Conservation (phyloP, 345 rosid genomes). For the Fremontodendron californicum region DNA sequence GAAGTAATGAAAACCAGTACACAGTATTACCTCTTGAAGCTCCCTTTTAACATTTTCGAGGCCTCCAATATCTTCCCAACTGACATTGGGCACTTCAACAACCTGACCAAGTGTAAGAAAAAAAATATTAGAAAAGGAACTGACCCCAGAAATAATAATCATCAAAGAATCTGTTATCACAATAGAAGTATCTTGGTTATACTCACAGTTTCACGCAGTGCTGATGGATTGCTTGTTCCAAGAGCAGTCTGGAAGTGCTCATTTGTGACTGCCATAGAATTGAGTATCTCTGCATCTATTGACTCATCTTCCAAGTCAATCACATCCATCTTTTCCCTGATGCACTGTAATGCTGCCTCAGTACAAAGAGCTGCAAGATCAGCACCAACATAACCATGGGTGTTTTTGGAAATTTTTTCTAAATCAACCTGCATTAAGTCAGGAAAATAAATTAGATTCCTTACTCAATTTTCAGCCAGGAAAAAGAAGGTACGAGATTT, state of each 20-base stretch:
- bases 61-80: constrained; percentile 93
- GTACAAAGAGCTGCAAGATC: constrained; percentile 96
- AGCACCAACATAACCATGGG: constrained; percentile 98
- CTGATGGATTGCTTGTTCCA: constrained; percentile 82
- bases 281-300: constrained; percentile 87
- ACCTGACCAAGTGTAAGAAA: constrained; percentile 41
- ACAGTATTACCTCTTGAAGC: constrained; percentile 76
- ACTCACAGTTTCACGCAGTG: constrained; percentile 81
- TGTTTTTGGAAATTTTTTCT: constrained; percentile 81
- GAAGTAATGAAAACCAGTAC: not conserved
- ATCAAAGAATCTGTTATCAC: not conserved
- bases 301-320: constrained; percentile 95
- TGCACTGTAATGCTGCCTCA: constrained; percentile 97
- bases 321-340: constrained; percentile 96
- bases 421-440: constrained; percentile 62
- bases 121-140: not conserved
- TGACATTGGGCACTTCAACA: constrained; percentile 88
- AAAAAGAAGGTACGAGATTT: not conserved
- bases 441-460: constrained; percentile 6
- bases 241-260: constrained; percentile 95
- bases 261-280: constrained; percentile 86
- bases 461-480: not conserved
- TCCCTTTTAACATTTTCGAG: constrained; percentile 93
- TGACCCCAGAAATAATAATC: not conserved
- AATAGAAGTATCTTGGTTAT: not conserved